Evolutionary conservation across 2,329 filamentous ascomycete genomes (phyloP).

Genomic region (Camptophora hylomeconis): DNA sequence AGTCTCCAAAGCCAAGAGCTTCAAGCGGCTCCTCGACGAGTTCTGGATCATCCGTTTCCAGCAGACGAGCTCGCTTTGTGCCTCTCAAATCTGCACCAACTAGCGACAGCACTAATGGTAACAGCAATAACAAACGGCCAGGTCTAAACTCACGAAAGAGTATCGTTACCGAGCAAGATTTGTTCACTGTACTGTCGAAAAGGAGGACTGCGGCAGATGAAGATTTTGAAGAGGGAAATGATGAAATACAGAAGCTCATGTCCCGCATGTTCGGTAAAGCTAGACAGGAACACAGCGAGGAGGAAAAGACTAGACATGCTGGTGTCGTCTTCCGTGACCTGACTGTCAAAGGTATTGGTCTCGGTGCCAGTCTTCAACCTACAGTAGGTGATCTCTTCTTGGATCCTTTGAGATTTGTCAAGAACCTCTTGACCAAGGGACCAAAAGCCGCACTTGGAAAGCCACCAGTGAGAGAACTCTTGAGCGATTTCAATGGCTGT

Average conservation of each 20-base stretch:
- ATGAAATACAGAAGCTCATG: slow-evolving; percentile 34
- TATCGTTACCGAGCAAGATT: slow-evolving; percentile 12
- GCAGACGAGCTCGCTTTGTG: too few relatives aligned
- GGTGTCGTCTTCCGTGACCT: slow-evolving; percentile 59
- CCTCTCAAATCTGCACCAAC: too few relatives aligned
- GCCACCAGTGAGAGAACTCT: slow-evolving; percentile 49
- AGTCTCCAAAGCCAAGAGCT: too few relatives aligned
- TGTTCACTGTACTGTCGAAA: slow-evolving; percentile 13
- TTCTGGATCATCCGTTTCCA: too few relatives aligned
- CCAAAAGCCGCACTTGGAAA: slow-evolving; percentile 21
- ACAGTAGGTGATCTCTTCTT: slow-evolving; percentile 45
- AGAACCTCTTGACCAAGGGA: slow-evolving; percentile 27
- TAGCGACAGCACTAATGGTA: too few relatives aligned
- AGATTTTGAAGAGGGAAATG: slow-evolving; percentile 12
- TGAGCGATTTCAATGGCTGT: slow-evolving; percentile 53
- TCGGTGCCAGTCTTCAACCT: slow-evolving; percentile 49
- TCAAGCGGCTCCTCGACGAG: too few relatives aligned
- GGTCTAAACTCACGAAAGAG: slow-evolving; percentile 7
- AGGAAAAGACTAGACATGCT: slow-evolving; percentile 55
- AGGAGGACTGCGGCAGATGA: slow-evolving; percentile 11
- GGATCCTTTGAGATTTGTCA: slow-evolving; percentile 33
- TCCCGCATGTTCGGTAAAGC: slow-evolving; percentile 58
- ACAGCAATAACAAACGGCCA: slow-evolving; percentile 8
- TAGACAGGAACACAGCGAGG: slow-evolving; percentile 52
- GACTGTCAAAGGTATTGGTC: slow-evolving; percentile 56